Base-by-base conservation (phyloP, 2,329 filamentous ascomycete species). In the Lojkania enalia region DNA sequence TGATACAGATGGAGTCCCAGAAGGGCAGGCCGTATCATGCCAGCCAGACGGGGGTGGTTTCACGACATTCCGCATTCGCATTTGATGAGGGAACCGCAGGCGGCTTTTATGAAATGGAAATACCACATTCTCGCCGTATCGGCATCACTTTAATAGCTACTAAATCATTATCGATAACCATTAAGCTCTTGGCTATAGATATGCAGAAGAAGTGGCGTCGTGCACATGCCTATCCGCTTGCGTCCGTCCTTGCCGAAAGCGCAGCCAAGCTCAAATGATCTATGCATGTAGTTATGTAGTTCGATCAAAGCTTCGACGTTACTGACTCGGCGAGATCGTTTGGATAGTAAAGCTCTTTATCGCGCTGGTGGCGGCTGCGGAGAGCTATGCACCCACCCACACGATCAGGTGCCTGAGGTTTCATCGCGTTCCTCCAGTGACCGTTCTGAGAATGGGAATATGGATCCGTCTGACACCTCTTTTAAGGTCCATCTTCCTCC, bases 1-100 rank as follows among this genome's bases (percentile, higher is more conserved):
- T 49, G 49, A 46, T 31, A 46, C 46, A 36, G 37, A 30, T 42
- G 46, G 21, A 33, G 49, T 52, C 32, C 31, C 39, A 44, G 39
- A 18, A 33, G n/a, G 35, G 9, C 3, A 20, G 35, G 25, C 5
- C 16, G 35, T 14, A 20, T 23, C 11, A 42, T 35, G 38, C 32
- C n/a, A n/a, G n/a, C n/a, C 31, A 31, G 23, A 19, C 39, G 27
- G 3, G 27, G 19, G 35, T 33, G 19, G 32, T 43, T 48, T 29
- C 23, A 42, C 14, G 39, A 20, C 9, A 7, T 33, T 33, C 30
- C 30, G 30, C 11, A 11, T 33, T 33, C 30, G 33, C 9, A 16
- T 33, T 11, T 7, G 5, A 36, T 15, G 5, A 36, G 12, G 30
- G 32, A 30, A 23, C 44, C 45, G 45, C 36, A 41, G 46, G 36